A percentile compares a stretch with the other conserved stretches of the same genome.
phyloP scores from a whole-genome alignment of 495 filamentous ascomycete genomes.

The Neurospora sp. region DNA sequence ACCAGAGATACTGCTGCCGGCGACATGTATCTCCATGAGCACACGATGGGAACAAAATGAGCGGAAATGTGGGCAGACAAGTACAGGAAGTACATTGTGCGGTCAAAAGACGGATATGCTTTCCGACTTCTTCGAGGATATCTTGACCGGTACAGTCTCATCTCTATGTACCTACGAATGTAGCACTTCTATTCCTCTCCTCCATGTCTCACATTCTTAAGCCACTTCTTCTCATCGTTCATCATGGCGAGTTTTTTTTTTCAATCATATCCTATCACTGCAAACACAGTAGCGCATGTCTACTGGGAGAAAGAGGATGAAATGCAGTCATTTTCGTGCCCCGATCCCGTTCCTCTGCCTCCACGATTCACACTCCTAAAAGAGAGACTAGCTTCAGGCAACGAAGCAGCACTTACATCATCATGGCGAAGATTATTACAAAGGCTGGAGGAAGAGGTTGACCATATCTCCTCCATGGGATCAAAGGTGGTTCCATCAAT shows the following conservation, averaged over 20 bases:
- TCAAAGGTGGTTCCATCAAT: constrained; percentile 49
- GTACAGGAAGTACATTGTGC: background rate
- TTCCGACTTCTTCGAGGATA: background rate
- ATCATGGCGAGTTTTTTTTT: constrained; percentile 13
- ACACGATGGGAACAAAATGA: background rate
- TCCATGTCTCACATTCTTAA: background rate
- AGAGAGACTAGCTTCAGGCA: constrained; percentile 45
- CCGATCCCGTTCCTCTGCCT: constrained; percentile 46
- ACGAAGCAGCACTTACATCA: constrained; percentile 31
- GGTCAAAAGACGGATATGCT: background rate
- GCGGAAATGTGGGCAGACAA: background rate
- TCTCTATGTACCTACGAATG: background rate
- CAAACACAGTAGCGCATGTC: background rate
- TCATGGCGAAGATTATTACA: constrained; percentile 62
- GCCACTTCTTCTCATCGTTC: background rate
- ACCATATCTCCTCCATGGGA: constrained; percentile 29
- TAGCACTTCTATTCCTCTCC: background rate
- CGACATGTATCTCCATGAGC: background rate
- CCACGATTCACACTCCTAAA: constrained; percentile 66
- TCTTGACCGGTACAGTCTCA: background rate
- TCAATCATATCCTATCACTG: constrained; percentile 6
- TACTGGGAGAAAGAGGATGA: constrained; percentile 4
- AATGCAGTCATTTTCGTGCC: constrained; percentile 6
- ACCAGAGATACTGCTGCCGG: background rate
- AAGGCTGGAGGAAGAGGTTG: constrained; percentile 43